Evolutionary conservation across 108 stramenopile species (phyloP), one percentile per base, ranked within the genome.

Genomic region (Cyclotella distinguenda): DNA sequence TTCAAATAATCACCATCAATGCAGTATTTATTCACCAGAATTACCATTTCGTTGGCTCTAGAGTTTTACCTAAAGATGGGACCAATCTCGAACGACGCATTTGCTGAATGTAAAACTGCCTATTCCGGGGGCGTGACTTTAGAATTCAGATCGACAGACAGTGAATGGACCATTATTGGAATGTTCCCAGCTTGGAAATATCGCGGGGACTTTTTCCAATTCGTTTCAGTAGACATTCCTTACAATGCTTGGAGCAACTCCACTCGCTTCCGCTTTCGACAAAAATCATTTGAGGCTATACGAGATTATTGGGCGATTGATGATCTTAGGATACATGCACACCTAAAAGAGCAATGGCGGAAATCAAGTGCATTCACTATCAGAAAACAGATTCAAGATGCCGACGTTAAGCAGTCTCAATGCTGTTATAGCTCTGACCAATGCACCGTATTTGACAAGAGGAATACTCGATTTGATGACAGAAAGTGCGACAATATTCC

Each of bases 301-400:
- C 61, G 68, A 10, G 74, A 76, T 38, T 54, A 76, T 31, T 69
- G 68, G 68, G 74, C 68, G 12, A 64, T 76, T 32, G 74, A 76
- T 38, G 74, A 76, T 40, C 61, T 76, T 1, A 28, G 74, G 27
- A 70, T 76, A 16, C 31, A 50, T 18, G 52, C 75, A 9, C 70
- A 65, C 36, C 38, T 70, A 13, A 16, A 30, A 19, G 47, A 52
- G 15, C 10, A n/a, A 2, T 77, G 75, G 75, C 45, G 49, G 25
- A 42, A 44, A 26, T 70, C 75, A 22, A 61, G 5, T 15, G 56
- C 42, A 42, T 70, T 58, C 45, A 44, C 53, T 27, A 19, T 65
- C 12, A 51, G 53, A 18, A 0, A 33, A 18, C 21, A 6, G 28
- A 21, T 11, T 4, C 63, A 56, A 43, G 58, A 42, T 25, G 30